Evolutionary conservation across 306 rosid genomes (phyloP), one percentile per base, ranked within the genome.

Genomic region (Trifolium pratense): DNA sequence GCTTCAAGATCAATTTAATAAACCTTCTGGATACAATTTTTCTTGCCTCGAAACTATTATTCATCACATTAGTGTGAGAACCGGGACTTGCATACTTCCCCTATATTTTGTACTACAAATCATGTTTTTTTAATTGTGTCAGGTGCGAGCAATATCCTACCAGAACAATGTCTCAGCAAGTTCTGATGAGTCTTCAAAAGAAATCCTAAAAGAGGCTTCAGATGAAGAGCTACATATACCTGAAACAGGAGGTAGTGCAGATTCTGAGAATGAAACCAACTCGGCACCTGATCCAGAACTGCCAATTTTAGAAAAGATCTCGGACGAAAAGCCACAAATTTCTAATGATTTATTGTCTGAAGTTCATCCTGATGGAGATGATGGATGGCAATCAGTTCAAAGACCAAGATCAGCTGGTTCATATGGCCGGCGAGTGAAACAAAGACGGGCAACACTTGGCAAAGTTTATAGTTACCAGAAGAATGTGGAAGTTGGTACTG

Each of bases 311-410:
- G 86, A 88, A 79, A 90, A 84, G 62, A 64, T 70, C 60, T 49
- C 80, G 9, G 90, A 75, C 34, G 93, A 88, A 78, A 83, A 81
- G 79, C 84, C 81, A 71, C 70, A 79, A 63, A 31, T 60, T 59
- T 74, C 77, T 34, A 53, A 69, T 12, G 89, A 84, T 52, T 69
- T 76, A 53, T 75, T 80, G 85, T 82, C 95, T n/a, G 96, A 89
- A 80, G 83, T 66, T 52, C 90, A 81, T 26, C 86, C 78, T 42
- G 99, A 94, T 77, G 96, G 91, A 61, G 97, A 91, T 32, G 95
- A 88, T 40, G 97, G 96, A 71, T 94, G 99, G 99, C 97, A 89
- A 83, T 85, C 99, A 18, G 99, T 91, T 83, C 99, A 94, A 87
- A 83, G 97, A 69, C 97, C 97, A 68, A 89, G 97, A 87, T 89